Percentiles rank a stretch among this genome's conserved stretches.
Conservation (phyloP, 2,329 filamentous ascomycete genomes). For the Raffaelea ambrosiae region DNA sequence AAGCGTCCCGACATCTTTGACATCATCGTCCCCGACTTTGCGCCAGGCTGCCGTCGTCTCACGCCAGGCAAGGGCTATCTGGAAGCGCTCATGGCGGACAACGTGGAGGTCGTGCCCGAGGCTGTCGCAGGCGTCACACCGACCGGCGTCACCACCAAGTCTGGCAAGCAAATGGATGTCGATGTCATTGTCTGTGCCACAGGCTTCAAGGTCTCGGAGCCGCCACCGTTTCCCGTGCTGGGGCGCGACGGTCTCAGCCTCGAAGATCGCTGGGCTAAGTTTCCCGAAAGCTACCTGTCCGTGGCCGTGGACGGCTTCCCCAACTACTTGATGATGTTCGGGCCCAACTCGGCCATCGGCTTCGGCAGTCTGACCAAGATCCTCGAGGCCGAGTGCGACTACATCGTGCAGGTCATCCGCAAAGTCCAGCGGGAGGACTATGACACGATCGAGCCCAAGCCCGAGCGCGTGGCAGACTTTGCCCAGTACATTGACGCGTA, state of each 20-base stretch:
- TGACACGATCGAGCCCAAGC: slow-evolving; percentile 32
- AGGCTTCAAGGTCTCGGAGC: slow-evolving; percentile 31
- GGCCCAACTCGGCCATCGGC: slow-evolving; percentile 39
- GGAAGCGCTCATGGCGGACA: slow-evolving; percentile 30
- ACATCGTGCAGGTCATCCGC: slow-evolving; percentile 34
- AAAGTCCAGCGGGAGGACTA: slow-evolving; percentile 40
- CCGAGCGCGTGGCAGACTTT: slow-evolving; percentile 36
- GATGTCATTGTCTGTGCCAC: slow-evolving; percentile 41
- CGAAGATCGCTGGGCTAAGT: slow-evolving; percentile 26
- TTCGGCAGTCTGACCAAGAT: slow-evolving; percentile 37
- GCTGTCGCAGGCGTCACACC: slow-evolving; percentile 24
- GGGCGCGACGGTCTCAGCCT: slow-evolving; percentile 30
- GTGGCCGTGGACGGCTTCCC: slow-evolving; percentile 38
- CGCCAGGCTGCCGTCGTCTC: slow-evolving; percentile 33
- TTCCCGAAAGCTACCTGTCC: slow-evolving; percentile 35
- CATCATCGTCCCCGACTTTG: slow-evolving; percentile 32
- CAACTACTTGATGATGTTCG: slow-evolving; percentile 40
- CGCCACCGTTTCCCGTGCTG: slow-evolving; percentile 31
- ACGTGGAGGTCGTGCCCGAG: slow-evolving; percentile 30
- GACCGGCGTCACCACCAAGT: slow-evolving; percentile 23
- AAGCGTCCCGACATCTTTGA: slow-evolving; percentile 34
- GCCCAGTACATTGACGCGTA: slow-evolving; percentile 36
- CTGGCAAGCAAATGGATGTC: slow-evolving; percentile 19
- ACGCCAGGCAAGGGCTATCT: slow-evolving; percentile 39
- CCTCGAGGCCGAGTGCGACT: slow-evolving; percentile 39